Evolutionary conservation across 805 yeast species (phyloP).

Genomic region (Pichia californica): DNA sequence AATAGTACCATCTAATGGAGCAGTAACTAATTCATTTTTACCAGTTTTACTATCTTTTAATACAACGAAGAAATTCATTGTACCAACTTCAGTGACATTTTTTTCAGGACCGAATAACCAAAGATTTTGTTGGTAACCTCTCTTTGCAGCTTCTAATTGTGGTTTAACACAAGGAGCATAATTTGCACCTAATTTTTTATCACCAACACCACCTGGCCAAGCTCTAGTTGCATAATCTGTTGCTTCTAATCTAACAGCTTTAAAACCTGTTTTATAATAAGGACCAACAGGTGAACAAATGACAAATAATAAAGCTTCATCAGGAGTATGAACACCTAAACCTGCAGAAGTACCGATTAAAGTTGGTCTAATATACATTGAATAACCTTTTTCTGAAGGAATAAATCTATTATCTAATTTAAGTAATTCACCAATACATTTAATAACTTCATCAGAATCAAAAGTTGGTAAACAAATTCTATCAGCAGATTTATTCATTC

Average conservation of each 20-base stretch:
- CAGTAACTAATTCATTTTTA: constrained; percentile 86
- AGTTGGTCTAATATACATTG: constrained; percentile 90
- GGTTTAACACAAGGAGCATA: constrained; percentile 95
- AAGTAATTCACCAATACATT: constrained; percentile 70
- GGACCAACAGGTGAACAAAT: constrained; percentile 97
- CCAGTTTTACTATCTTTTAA: constrained; percentile 72
- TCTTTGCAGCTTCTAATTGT: constrained; percentile 79
- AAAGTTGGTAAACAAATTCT: constrained; percentile 88
- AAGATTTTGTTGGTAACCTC: constrained; percentile 93
- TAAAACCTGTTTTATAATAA: constrained; percentile 90
- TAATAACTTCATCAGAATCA: constrained; percentile 69
- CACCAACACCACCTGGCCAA: constrained; percentile 99
- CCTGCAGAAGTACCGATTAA: constrained; percentile 88
- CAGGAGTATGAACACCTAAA: constrained; percentile 81
- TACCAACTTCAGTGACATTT: constrained; percentile 91
- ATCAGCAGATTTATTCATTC: constrained; percentile 84
- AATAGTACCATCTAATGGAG: constrained; percentile 96
- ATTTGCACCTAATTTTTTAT: constrained; percentile 94
- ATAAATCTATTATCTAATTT: constrained; percentile 70
- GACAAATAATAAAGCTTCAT: constrained; percentile 73
- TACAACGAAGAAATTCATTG: constrained; percentile 92
- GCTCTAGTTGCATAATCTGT: constrained; percentile 96
- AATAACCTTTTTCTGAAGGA: constrained; percentile 83
- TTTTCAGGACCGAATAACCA: constrained; percentile 93
- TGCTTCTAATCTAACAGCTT: constrained; percentile 91